These are phyloP conservation scores for Populus simonii DNA, from an alignment of 345 rosid species.

Conservation along the genomic window DNA sequence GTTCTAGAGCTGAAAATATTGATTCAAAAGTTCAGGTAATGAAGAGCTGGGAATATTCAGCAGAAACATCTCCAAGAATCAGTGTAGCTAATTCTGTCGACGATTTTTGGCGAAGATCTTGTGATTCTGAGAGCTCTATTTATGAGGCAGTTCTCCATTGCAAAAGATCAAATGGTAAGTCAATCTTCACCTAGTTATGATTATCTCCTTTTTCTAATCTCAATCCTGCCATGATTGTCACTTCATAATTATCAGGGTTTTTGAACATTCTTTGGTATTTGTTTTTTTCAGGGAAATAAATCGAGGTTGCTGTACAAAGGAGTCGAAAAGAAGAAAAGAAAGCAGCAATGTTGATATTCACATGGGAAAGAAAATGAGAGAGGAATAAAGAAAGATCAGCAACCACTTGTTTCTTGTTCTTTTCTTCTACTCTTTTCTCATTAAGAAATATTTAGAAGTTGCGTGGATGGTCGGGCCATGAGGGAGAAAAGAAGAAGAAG, in stretches of 20 bases:
- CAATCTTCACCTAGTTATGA: neutral
- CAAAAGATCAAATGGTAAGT: conserved; percentile 75
- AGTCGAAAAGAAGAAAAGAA: neutral
- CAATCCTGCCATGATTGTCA: neutral
- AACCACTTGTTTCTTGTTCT: conserved; percentile 37
- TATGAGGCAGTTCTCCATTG: conserved; percentile 96
- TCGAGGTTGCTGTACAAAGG: conserved; percentile 10
- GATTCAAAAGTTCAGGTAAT: conserved; percentile 28
- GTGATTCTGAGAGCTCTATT: conserved; percentile 86
- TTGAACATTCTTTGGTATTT: conserved; percentile 4
- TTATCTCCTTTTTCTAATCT: neutral
- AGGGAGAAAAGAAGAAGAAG: neutral
- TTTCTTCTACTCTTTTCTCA: conserved; percentile 18
- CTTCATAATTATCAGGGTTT: conserved; percentile 14
- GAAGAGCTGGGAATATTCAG: conserved; percentile 51
- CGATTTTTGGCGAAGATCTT: conserved; percentile 60
- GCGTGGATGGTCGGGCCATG: conserved; percentile 18
- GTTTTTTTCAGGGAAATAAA: conserved; percentile 40
- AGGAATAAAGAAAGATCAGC: conserved; percentile 20
- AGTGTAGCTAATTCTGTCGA: conserved; percentile 61
- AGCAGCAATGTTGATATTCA: conserved; percentile 23
- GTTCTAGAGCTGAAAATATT: conserved; percentile 33
- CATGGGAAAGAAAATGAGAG: conserved; percentile 32
- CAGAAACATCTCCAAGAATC: conserved; percentile 63
- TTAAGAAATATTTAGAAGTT: conserved; percentile 3